Conservation (phyloP, 176 grass and related monocot genomes). For the Eleusine indica region DNA sequence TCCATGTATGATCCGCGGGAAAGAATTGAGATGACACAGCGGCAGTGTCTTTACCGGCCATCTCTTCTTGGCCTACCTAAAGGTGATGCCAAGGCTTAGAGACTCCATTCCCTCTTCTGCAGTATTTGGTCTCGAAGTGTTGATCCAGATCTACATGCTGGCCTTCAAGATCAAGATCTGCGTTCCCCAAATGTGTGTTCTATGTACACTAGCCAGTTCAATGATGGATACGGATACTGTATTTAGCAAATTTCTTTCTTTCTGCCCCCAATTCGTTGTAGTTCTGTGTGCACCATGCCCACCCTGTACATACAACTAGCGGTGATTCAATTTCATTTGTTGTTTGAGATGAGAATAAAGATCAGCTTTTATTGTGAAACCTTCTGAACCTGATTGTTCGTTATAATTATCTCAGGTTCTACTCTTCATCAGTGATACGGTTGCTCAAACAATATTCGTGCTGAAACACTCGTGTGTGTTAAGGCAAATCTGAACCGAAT, state of each 20-base stretch:
- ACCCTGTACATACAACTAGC: slow-evolving; percentile 25
- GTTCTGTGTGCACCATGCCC: background rate
- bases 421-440: background rate
- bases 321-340: slow-evolving; percentile 34
- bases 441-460: background rate
- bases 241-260: slow-evolving; percentile 13
- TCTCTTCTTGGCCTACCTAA: slow-evolving; percentile 69
- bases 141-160: background rate
- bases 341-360: background rate
- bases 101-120: background rate
- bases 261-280: background rate
- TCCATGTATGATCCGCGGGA: slow-evolving; percentile 91
- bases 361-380: background rate
- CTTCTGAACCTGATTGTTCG: background rate
- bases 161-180: background rate
- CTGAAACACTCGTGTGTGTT: background rate
- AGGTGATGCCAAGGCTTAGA: slow-evolving; percentile 38
- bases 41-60: slow-evolving; percentile 73
- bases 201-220: slow-evolving; percentile 17
- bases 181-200: slow-evolving; percentile 1
- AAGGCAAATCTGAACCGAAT: background rate
- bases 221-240: background rate
- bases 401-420: background rate
- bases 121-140: background rate
- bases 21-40: slow-evolving; percentile 71